Evolutionary conservation across 139 green algal genomes (phyloP).

Genomic region (Eudorina sp.): DNA sequence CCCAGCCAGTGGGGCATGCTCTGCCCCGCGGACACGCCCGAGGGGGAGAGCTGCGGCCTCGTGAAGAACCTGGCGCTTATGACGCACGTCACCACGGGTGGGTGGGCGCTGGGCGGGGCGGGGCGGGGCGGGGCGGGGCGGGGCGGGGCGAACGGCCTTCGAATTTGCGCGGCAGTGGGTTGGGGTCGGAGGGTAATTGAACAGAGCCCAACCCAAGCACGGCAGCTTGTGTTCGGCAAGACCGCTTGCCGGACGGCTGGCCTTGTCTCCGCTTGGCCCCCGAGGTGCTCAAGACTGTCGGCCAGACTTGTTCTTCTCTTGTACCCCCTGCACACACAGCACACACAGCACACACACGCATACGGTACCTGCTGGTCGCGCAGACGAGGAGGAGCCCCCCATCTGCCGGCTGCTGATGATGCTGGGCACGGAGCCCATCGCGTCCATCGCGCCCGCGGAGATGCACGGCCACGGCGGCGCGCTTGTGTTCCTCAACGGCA

Average conservation of each 20-base stretch:
- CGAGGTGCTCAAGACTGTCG: no score
- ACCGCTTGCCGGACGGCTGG: no score
- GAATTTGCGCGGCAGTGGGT: no score
- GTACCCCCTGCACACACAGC: no score
- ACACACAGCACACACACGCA: no score
- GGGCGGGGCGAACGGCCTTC: no score
- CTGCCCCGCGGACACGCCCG: constrained; percentile 97
- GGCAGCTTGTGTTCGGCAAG: no score
- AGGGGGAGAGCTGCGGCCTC: constrained; percentile 96
- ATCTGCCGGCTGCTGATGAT: constrained; percentile 58
- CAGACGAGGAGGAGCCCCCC: constrained; percentile 70
- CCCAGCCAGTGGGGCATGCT: constrained; percentile 98
- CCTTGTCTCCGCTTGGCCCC: no score
- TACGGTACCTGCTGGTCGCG: no score
- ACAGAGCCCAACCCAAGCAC: no score
- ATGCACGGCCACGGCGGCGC: constrained; percentile 77
- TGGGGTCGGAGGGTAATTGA: no score
- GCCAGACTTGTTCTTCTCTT: no score
- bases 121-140: background rate
- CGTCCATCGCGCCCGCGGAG: constrained; percentile 75
- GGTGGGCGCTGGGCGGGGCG: constrained; percentile 56
- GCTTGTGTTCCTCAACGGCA: constrained; percentile 96
- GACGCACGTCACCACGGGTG: constrained; percentile 98
- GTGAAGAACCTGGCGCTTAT: constrained; percentile 99
- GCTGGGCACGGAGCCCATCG: constrained; percentile 84